A percentile compares a stretch with the other conserved stretches of the same genome.
These are phyloP conservation scores for Pythium aristosporum DNA, from an alignment of 352 stramenopile species.

Conservation along the genomic window DNA sequence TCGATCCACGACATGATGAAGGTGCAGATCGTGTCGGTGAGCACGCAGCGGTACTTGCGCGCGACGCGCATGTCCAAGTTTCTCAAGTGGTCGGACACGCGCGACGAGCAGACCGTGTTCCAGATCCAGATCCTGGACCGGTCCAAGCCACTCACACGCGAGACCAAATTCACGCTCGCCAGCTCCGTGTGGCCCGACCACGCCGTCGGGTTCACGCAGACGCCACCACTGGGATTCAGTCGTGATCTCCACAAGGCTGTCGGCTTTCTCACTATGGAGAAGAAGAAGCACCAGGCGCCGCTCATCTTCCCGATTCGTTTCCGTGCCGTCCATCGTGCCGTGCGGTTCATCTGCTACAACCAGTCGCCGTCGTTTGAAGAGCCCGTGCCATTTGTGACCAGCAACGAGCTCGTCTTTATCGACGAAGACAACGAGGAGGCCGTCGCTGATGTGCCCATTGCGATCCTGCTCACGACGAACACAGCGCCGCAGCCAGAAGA, in stretches of 20 bases:
- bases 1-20: conserved; percentile 32
- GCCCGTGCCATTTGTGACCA: conserved; percentile 28
- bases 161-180: conserved; percentile 31
- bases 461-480: conserved; percentile 17
- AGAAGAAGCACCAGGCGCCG: conserved; percentile 34
- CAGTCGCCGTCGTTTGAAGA: conserved; percentile 21
- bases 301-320: conserved; percentile 36
- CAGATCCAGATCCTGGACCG: conserved; percentile 33
- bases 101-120: conserved; percentile 35
- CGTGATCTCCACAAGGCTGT: conserved; percentile 28
- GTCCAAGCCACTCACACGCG: conserved; percentile 24
- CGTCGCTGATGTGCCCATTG: conserved; percentile 23
- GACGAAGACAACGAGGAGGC: conserved; percentile 21
- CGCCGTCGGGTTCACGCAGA: conserved; percentile 31
- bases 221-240: conserved; percentile 19
- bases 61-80: conserved; percentile 35
- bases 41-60: conserved; percentile 28
- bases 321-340: conserved; percentile 25
- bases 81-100: conserved; percentile 32
- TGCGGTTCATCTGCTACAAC: conserved; percentile 14
- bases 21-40: conserved; percentile 32
- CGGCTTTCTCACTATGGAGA: conserved; percentile 37
- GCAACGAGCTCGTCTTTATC: conserved; percentile 31
- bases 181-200: conserved; percentile 30
- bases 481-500: conserved; percentile 12